Evolutionary conservation across 805 yeast genomes (phyloP).

Genomic region (Monosporozyma servazzii): DNA sequence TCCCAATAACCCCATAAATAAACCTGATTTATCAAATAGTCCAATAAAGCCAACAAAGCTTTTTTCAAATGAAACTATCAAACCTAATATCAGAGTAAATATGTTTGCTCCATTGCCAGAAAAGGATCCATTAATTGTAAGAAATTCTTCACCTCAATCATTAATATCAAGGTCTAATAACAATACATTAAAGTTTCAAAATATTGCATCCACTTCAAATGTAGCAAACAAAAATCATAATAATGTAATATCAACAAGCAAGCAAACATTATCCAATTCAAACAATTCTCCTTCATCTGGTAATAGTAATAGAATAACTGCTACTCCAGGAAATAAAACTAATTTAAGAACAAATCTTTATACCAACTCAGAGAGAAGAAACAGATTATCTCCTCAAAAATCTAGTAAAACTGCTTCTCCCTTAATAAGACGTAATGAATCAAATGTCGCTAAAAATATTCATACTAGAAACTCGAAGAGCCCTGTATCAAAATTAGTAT

Average conservation of each 20-base stretch:
- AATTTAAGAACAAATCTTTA: background rate
- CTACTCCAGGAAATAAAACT: background rate
- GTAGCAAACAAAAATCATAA: background rate
- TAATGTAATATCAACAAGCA: background rate
- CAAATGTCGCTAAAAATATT: background rate
- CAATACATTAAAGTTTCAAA: background rate
- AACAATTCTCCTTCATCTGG: background rate
- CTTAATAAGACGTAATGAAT: background rate
- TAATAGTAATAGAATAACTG: background rate
- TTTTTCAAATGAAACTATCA: background rate
- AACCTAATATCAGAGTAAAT: slow-evolving; percentile 17
- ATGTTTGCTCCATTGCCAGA: slow-evolving; percentile 30
- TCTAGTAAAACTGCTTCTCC: background rate
- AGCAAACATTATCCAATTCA: background rate
- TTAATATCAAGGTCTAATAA: background rate
- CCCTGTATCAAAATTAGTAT: background rate
- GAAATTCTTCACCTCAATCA: slow-evolving; percentile 7
- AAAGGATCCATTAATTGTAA: slow-evolving; percentile 26
- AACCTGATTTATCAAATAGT: background rate
- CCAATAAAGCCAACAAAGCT: background rate
- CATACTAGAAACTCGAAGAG: background rate
- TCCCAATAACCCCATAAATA: background rate
- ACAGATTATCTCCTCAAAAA: background rate
- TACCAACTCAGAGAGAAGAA: background rate
- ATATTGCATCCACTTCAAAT: background rate